Base-by-base conservation (phyloP, 1,139 yeast species). In the Geotrichum fermentans region DNA sequence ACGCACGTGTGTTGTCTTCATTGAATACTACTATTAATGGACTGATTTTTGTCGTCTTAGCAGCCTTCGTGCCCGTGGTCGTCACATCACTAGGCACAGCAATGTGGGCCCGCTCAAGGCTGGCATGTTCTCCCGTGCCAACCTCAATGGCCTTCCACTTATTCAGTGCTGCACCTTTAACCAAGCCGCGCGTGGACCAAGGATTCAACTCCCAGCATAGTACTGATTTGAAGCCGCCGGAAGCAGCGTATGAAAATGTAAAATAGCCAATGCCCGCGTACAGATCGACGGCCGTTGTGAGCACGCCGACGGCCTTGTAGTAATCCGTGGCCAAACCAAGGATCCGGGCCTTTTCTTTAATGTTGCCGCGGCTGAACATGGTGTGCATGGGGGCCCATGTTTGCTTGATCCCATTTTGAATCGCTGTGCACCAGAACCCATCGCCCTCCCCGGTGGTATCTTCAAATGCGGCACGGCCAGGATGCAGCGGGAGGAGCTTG, bases 261-360 rank as follows among this genome's bases (percentile, higher is more conserved):
- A 88, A 88, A 64, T 88, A 88, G 1, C 96, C 96, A 46, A 88
- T 87, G 0, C 96, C 96, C 28, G 86, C 80, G 62, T 87, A 88
- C 51, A 88, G 61, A 61, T 88, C 96, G 5, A 83, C 70, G 0
- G 83, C 78, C 29, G 71, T 72, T 0, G 72, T 67, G 20, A 7
- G 22, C 14, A 16, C 11, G 11, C 28, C 21, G 3, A 6, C 14
- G 17, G 18, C 29, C 11, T 28, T 37, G 37, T 37, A 35, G 30
- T 39, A 28, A 11, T 33, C 28, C 16, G 30, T 29, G 2, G 40
- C 49, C 6, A 43, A 16, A 20, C 18, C 13, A 14, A 83, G 62
- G 0, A 88, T 73, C 20, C 96, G 66, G 14, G 80, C 75, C 64
- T 88, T 88, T 61, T 88, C 96, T 55, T 82, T 83, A 57, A 88